These are phyloP conservation scores for Paraleonurus japonicus DNA, from an alignment of 257 asterid species.

Conservation along the genomic window DNA sequence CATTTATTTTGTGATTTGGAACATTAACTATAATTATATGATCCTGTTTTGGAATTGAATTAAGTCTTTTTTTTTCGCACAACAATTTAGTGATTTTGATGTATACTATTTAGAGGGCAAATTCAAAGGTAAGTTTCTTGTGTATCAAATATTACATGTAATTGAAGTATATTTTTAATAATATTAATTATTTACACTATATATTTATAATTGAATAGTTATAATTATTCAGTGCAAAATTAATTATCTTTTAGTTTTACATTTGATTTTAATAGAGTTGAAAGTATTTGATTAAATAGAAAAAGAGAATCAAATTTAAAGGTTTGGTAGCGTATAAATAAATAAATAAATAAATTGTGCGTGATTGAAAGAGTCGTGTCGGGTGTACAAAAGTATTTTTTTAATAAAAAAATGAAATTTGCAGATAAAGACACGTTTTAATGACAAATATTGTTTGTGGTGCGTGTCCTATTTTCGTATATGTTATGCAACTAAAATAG, in stretches of 20 bases:
- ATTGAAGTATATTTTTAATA: no score
- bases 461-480: slow-evolving; percentile 9
- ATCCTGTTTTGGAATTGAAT: not conserved
- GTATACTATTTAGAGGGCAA: not conserved
- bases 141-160: no score
- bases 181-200: no score
- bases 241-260: no score
- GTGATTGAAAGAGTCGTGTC: slow-evolving; percentile 6
- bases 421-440: slow-evolving; percentile 15
- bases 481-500: not conserved
- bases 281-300: not conserved
- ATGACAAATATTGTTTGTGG: not conserved
- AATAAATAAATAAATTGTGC: not conserved
- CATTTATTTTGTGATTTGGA: not conserved
- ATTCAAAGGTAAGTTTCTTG: no score
- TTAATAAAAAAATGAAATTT: not conserved
- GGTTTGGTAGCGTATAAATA: not conserved
- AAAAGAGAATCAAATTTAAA: not conserved
- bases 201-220: no score
- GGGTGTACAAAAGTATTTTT: not conserved
- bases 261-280: not conserved
- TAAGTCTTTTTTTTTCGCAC: not conserved
- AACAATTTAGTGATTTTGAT: no score
- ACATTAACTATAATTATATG: not conserved
- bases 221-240: no score